Evolutionary conservation across 331 rosid genomes (phyloP).

Genomic region (Malus hybrid): DNA sequence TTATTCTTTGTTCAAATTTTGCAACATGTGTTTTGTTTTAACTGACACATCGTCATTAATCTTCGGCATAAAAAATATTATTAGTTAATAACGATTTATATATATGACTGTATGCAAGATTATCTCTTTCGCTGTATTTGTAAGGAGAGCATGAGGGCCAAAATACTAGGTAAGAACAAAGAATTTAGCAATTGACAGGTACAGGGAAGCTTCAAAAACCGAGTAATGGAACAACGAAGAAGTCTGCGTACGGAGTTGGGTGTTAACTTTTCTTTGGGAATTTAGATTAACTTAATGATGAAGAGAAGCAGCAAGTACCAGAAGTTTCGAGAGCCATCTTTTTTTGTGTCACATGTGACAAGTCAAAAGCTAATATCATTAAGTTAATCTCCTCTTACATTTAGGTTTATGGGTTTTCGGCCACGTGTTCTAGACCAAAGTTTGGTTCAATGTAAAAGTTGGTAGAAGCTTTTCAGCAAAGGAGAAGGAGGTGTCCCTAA

Average conservation of each 20-base stretch:
- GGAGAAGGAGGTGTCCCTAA: not conserved
- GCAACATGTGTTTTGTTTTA: too few relatives aligned
- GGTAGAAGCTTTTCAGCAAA: conserved; percentile 15
- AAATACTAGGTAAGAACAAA: not conserved
- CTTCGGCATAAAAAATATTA: too few relatives aligned
- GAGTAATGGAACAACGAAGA: too few relatives aligned
- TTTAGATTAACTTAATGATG: not conserved
- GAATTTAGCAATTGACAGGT: not conserved
- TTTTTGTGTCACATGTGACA: not conserved
- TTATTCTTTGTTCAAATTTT: too few relatives aligned
- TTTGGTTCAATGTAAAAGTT: not conserved
- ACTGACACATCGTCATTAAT: too few relatives aligned
- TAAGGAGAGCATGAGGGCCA: too few relatives aligned
- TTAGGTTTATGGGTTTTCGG: not conserved
- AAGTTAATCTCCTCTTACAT: too few relatives aligned
- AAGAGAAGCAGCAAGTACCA: not conserved
- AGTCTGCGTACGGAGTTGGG: not conserved
- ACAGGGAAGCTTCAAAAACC: not conserved
- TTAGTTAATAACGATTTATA: too few relatives aligned
- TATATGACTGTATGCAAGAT: too few relatives aligned
- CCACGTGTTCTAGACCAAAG: not conserved
- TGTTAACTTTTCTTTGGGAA: not conserved
- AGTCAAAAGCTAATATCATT: not conserved
- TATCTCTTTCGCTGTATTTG: too few relatives aligned
- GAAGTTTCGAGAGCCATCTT: not conserved